Percentiles rank a stretch among this genome's conserved stretches.
Evolutionary conservation across 2,329 filamentous ascomycete species (phyloP).

Genomic region (Fusarium dlaminii): DNA sequence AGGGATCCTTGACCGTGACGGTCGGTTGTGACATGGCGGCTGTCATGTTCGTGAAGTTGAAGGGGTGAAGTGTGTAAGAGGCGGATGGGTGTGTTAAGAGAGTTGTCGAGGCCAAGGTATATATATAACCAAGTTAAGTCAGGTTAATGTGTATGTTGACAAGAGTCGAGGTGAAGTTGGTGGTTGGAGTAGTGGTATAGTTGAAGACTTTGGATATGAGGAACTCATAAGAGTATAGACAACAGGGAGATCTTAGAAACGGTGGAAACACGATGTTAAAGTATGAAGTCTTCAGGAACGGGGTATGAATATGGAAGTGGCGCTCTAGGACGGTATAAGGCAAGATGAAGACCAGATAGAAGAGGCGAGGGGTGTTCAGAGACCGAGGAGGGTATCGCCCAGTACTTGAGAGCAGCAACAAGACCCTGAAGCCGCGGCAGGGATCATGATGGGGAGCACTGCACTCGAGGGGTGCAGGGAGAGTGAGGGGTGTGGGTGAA

Average conservation of each 20-base stretch:
- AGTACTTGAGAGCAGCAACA: conserved; percentile 34
- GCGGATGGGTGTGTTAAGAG: neutral
- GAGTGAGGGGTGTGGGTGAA: neutral
- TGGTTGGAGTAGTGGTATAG: conserved; percentile 12
- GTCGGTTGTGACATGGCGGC: conserved; percentile 57
- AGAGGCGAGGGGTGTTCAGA: conserved; percentile 28
- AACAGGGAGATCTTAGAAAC: conserved; percentile 9
- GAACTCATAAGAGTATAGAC: conserved; percentile 17
- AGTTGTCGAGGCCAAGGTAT: conserved; percentile 11
- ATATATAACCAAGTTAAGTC: conserved; percentile 9
- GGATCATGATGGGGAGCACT: conserved; percentile 32
- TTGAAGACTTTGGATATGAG: conserved; percentile 1
- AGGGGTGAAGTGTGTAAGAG: conserved; percentile 9
- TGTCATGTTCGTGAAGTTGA: conserved; percentile 54
- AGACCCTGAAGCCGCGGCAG: conserved; percentile 37
- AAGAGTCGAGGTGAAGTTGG: conserved; percentile 2
- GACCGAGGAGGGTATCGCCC: conserved; percentile 35
- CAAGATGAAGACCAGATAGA: conserved; percentile 31
- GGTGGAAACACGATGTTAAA: conserved; percentile 24
- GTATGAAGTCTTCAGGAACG: conserved; percentile 28
- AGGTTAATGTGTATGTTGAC: conserved; percentile 16
- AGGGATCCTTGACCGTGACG: conserved; percentile 59
- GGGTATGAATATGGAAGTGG: conserved; percentile 38
- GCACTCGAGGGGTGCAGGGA: conserved; percentile 3
- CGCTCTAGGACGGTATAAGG: conserved; percentile 27